Evolutionary conservation across 139 green algal species (phyloP).

Genomic region (Chlamydomonas sphaeroides): DNA sequence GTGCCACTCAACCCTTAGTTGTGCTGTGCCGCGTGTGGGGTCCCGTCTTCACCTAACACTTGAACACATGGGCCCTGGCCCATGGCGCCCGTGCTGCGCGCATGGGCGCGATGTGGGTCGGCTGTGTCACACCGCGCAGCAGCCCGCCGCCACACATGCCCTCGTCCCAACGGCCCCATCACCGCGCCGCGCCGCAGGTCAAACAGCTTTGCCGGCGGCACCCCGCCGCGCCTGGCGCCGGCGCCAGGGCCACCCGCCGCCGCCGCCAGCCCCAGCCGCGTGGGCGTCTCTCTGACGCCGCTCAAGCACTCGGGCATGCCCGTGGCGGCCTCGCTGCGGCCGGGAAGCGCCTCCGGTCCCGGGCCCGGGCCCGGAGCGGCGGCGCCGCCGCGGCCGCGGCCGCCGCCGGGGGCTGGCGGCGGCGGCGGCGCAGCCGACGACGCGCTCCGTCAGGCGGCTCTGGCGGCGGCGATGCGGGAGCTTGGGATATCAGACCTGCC

Average conservation of each 20-base stretch:
- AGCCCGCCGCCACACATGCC: no score
- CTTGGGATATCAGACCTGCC: constrained; percentile 29
- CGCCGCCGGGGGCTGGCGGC: no score
- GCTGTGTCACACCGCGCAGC: not conserved
- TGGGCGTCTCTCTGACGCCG: not conserved
- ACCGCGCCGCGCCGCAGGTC: not conserved
- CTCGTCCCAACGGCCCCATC: no score
- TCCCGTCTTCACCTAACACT: no score
- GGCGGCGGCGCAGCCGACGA: not conserved
- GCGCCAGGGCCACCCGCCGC: not conserved
- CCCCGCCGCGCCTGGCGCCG: not conserved
- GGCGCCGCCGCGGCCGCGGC: not conserved
- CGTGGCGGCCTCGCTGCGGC: constrained; percentile 1
- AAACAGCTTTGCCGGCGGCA: not conserved
- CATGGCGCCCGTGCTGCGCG: no score
- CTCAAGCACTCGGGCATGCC: constrained; percentile 15
- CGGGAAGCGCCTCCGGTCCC: not conserved
- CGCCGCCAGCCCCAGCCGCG: not conserved
- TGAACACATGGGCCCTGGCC: no score
- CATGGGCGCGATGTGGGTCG: no score
- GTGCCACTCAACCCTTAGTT: no score
- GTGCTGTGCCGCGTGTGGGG: no score
- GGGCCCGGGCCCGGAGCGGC: not conserved
- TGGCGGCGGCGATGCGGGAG: constrained; percentile 28
- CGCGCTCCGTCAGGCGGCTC: constrained; percentile 8